phyloP scores from a whole-genome alignment of 2,329 filamentous ascomycete species.

The Neophaeococcomyces mojaviensis region DNA sequence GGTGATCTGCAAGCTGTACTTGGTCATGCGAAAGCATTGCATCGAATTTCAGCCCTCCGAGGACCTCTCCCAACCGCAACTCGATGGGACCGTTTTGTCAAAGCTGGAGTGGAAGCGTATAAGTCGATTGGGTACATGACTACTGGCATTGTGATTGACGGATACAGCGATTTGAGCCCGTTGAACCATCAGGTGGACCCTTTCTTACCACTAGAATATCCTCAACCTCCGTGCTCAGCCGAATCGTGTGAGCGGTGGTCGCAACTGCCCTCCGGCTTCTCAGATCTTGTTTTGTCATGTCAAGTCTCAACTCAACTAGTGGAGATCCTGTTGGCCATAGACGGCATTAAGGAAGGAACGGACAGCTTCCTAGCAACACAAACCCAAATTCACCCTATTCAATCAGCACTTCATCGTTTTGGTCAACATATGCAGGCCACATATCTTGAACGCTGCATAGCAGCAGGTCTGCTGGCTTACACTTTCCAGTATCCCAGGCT shows the following conservation, averaged over 20 bases:
- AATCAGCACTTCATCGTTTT: slow-evolving; percentile 20
- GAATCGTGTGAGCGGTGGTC: slow-evolving; percentile 15
- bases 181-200: slow-evolving; percentile 17
- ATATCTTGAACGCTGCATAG: slow-evolving; percentile 14
- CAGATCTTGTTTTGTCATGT: slow-evolving; percentile 14
- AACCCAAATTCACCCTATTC: slow-evolving; percentile 12
- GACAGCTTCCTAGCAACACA: slow-evolving; percentile 7
- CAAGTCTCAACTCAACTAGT: slow-evolving; percentile 18
- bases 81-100: slow-evolving; percentile 18
- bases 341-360: slow-evolving; percentile 1
- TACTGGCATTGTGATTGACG: slow-evolving; percentile 13
- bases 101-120: slow-evolving; percentile 15
- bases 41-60: slow-evolving; percentile 17
- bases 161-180: slow-evolving; percentile 12
- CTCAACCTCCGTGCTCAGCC: slow-evolving; percentile 15
- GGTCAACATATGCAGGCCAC: slow-evolving; percentile 10
- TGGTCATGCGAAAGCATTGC: slow-evolving; percentile 17
- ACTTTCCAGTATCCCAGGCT: slow-evolving; percentile 16
- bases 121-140: slow-evolving; percentile 18
- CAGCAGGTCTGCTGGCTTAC: slow-evolving; percentile 16
- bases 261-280: slow-evolving; percentile 15
- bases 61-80: slow-evolving; percentile 10
- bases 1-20: slow-evolving; percentile 16
- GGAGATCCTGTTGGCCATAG: slow-evolving; percentile 15
- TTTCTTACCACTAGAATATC: slow-evolving; percentile 16